These are phyloP conservation scores for Phytophthora colocasiae DNA, from an alignment of 352 stramenopile species.

Conservation along the genomic window DNA sequence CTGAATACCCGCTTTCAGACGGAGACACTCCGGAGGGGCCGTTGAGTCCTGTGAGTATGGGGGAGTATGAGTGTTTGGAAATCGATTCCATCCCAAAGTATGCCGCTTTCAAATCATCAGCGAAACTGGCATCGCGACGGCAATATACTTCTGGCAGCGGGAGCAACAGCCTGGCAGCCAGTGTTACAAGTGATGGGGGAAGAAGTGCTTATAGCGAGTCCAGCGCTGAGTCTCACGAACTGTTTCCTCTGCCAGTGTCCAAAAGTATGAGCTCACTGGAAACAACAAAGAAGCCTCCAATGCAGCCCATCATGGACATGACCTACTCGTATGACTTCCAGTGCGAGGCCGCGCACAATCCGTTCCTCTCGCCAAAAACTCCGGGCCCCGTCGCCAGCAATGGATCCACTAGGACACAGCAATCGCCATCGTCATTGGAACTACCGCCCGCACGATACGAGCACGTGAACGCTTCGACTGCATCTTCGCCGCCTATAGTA, in stretches of 20 bases:
- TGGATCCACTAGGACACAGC: not conserved
- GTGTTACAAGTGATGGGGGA: conserved; percentile 32
- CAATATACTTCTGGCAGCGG: conserved; percentile 19
- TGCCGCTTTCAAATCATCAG: conserved; percentile 67
- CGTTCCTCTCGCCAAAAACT: conserved; percentile 47
- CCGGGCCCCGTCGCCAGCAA: conserved; percentile 9
- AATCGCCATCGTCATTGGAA: conserved; percentile 4
- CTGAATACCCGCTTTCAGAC: conserved; percentile 28
- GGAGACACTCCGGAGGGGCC: conserved; percentile 32
- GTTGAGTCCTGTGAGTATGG: conserved; percentile 63
- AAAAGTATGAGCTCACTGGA: conserved; percentile 35
- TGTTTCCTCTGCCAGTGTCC: conserved; percentile 42
- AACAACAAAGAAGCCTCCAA: conserved; percentile 19
- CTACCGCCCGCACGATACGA: conserved; percentile 8
- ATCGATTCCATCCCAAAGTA: conserved; percentile 81
- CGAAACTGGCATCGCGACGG: conserved; percentile 32
- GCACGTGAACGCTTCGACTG: not conserved
- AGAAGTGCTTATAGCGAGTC: conserved; percentile 32
- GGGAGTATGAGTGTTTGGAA: conserved; percentile 78
- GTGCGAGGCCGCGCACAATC: conserved; percentile 61
- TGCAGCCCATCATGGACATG: conserved; percentile 63
- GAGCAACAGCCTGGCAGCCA: conserved; percentile 29
- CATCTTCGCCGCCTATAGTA: not conserved
- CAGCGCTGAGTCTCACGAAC: conserved; percentile 31
- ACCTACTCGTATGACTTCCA: conserved; percentile 75